Evolutionary conservation across 306 rosid genomes (phyloP).

Genomic region (Albizia julibrissin): DNA sequence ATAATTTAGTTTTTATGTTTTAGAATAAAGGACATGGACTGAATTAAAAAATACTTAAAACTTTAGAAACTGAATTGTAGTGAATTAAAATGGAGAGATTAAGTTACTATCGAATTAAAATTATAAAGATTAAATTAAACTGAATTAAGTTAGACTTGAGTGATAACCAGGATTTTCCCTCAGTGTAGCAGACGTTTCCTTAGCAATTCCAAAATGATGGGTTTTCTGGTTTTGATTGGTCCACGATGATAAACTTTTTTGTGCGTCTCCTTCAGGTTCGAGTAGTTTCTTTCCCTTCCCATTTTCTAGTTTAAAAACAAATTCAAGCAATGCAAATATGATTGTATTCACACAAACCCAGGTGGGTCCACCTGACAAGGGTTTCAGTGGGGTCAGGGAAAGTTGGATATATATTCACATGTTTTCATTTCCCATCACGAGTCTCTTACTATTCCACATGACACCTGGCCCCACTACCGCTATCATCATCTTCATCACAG

Average conservation of each 20-base stretch:
- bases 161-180: too few species aligned
- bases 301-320: neutral
- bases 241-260: neutral
- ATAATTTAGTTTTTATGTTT: too few species aligned
- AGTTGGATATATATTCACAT: neutral
- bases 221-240: neutral
- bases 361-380: neutral
- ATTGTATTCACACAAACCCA: neutral
- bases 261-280: neutral
- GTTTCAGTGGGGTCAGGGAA: neutral
- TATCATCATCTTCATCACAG: neutral
- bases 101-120: too few species aligned
- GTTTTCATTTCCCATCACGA: neutral
- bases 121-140: too few species aligned
- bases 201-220: neutral
- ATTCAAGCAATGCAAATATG: neutral
- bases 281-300: neutral
- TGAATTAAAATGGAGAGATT: too few species aligned
- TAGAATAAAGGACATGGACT: too few species aligned
- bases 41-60: too few species aligned
- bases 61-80: too few species aligned
- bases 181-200: neutral
- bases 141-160: too few species aligned
- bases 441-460: neutral
- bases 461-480: neutral